phyloP scores from a whole-genome alignment of 768 basidiomycete species.

The Xerocomellus intermedius region DNA sequence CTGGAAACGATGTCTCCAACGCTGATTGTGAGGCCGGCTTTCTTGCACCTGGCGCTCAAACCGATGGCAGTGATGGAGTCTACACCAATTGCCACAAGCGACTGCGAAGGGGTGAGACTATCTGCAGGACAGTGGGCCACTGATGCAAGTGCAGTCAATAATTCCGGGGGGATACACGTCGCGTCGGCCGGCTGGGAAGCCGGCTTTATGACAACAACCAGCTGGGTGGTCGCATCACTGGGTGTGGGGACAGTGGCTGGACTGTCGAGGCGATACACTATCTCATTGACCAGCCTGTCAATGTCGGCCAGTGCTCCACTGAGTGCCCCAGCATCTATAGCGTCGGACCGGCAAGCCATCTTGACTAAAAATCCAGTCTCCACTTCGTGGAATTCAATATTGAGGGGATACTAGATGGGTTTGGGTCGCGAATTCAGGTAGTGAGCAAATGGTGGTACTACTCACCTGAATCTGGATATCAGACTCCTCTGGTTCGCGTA shows the following conservation, averaged over 20 bases:
- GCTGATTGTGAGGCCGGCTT: conserved; percentile 33
- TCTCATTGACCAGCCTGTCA: conserved; percentile 18
- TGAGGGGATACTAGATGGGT: conserved; percentile 40
- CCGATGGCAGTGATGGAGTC: conserved; percentile 53
- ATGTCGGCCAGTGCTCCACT: conserved; percentile 11
- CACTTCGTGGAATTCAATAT: conserved; percentile 40
- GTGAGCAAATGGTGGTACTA: not conserved
- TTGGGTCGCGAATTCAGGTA: not conserved
- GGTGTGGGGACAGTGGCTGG: conserved; percentile 1
- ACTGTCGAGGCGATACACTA: conserved; percentile 21
- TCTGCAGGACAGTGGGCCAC: conserved; percentile 29
- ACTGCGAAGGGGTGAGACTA: conserved; percentile 33
- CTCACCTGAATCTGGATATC: conserved; percentile 31
- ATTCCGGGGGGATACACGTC: conserved; percentile 5
- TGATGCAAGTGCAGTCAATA: conserved; percentile 12
- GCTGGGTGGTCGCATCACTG: not conserved
- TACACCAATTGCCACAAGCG: conserved; percentile 42
- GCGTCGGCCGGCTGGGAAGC: not conserved
- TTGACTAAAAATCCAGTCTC: conserved; percentile 33
- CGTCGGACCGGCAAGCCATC: conserved; percentile 35
- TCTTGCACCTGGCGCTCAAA: conserved; percentile 39
- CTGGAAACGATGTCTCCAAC: conserved; percentile 44
- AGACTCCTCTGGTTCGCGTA: conserved; percentile 17
- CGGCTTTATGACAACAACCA: not conserved
- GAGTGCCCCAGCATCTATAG: conserved; percentile 28